Evolutionary conservation across 805 yeast species (phyloP), one percentile per base, ranked within the genome.

Genomic region (Peterozyma toletana): DNA sequence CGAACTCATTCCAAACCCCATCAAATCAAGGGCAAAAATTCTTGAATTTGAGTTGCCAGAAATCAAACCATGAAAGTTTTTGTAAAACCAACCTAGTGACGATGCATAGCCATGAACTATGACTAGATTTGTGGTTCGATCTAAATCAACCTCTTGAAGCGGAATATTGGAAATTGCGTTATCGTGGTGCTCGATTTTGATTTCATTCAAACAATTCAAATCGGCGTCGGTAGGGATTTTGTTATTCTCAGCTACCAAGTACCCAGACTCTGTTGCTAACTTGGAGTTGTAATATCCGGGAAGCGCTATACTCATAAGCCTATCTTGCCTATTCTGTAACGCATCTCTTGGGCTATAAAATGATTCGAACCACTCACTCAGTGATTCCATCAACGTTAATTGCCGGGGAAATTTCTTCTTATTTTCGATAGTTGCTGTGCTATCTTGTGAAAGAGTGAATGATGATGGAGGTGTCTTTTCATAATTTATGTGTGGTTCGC

Each of bases 91-190:
- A 2, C 80, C 80, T 14, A 67, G 55, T 0, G 78, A 67, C 1
- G 82, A 79, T 0, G 78, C 82, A 55, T 73, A 77, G 0, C 83
- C 83, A 52, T 77, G 83, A 16, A 77, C 44, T 60, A 77, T 68
- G 3, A 75, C 81, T 17, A 77, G 48, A 53, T 75, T 73, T 1
- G 48, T 50, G 5, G 41, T 38, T 11, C 9, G 44, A 17, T 15
- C 44, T 11, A n/a, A 35, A 7, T 21, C 14, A 7, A 36, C 37
- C n/a, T 30, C 21, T n/a, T 37, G 15, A 14, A 38, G 3, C 33
- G n/a, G 33, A 29, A 42, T 34, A 40, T 11, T 13, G 9, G 11
- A 5, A 11, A 33, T 16, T 2, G 40, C 43, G 15, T 37, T 41
- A 15, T 35, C 14, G 10, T 36, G 38, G 36, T 55, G 55, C 30